Base-by-base conservation (phyloP, 2,329 filamentous ascomycete genomes). In the Ophiostoma piceae region DNA sequence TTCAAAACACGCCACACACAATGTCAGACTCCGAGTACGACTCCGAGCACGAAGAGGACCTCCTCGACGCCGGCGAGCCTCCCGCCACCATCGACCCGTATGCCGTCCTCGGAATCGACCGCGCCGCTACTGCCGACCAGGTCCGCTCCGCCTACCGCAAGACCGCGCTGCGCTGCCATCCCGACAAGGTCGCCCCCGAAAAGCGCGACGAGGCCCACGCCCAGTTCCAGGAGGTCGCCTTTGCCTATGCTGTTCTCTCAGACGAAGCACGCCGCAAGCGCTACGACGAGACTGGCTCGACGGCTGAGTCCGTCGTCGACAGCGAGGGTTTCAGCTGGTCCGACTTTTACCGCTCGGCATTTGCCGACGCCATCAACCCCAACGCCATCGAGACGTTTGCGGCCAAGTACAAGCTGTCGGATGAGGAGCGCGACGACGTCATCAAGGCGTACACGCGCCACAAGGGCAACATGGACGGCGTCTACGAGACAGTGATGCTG, bases 101-200 rank as follows among this genome's bases (percentile, higher is more conserved):
- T 77, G 86, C 89, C 75, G 87, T 94, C 69, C 87, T 99, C 9
- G 86, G 83, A 29, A 79, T 99, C 57, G 84, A 89, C 51, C 87
- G 87, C 72, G 82, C 86, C 68, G 93, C 93, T 16, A 91, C 90
- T 0, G 81, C 88, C 57, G 88, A 92, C 72, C 87, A 97, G 76
- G 86, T 99, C 81, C 97, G 96, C 78, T 88, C 87, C 22, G 92
- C 94, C 22, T 99, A 99, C 82, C 91, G 92, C 77, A 97, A 96
- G 78, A 88, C 90, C 67, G 95, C 95, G 3, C 84, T 99, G 71
- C 93, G 88, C 78, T 87, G 94, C 75, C 95, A 99, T 76, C 92
- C 92, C 75, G 90, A 90, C 94, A 85, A 75, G 80, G 71, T 71
- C 60, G 14, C 73, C 37, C 11, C 69, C 11, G 84, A 88, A 29